Base-by-base conservation (phyloP, 177 flowering plant genomes). In the Vitis hybrid region DNA sequence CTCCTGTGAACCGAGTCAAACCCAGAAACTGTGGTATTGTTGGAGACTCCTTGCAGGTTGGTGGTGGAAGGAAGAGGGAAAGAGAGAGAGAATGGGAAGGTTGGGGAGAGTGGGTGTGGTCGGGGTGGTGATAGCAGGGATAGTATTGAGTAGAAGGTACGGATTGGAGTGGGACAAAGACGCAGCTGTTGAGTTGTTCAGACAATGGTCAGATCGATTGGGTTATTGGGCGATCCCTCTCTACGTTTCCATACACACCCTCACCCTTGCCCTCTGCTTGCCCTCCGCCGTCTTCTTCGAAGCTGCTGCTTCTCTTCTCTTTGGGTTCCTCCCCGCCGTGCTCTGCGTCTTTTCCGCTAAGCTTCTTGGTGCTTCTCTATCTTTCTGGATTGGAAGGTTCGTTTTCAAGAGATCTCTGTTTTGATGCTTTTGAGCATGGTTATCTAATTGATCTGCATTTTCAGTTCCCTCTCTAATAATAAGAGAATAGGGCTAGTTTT, bases 281-380 rank as follows among this genome's bases (percentile, higher is more conserved):
- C 99, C 99, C 8, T 90, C 82, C 65, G 99, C 99, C 30, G 82
- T 94, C 60, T 90, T 93, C 85, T 87, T 94, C 65, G 99, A 94
- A 72, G 97, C 98, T 27, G 98, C 83, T 0, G 97, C 99, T 61
- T 88, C 98, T 66, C 73, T 93, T 2, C 84, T 94, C 21, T 94
- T 94, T 68, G 99, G 98, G 0, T 93, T 94, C 80, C 19, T 87
- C 61, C 90, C 91, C 18, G 98, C 91, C 5, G 83, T 94, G 3
- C 69, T 86, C 61, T 94, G 96, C 66, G 99, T 94, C 74, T 93
- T 94, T 76, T 78, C 88, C n/a, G 99, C 99, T 35, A 94, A 94
- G 83, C 6, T 94, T 66, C 87, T 91, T 13, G 99, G 86, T 0
- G 99, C 99, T 70, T 94, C 99, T 18, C 88, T 93, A 66, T 93